A percentile compares a stretch with the other conserved stretches of the same genome.
Conservation (phyloP, 2,329 filamentous ascomycete species). For the Verticillium zaregamsianum region DNA sequence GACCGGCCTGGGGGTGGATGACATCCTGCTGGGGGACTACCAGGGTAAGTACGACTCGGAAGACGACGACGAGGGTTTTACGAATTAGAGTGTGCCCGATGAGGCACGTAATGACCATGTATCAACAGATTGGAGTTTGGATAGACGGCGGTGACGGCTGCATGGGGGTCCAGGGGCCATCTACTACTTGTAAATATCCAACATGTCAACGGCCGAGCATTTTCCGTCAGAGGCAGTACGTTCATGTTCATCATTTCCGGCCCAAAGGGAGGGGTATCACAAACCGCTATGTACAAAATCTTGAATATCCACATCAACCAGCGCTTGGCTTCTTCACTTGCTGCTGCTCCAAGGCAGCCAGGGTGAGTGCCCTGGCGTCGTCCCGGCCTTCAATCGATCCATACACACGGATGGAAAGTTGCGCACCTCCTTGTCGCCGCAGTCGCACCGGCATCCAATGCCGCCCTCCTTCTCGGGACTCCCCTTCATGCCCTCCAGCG, state of each 20-base stretch:
- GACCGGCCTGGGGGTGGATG: slow-evolving; percentile 55
- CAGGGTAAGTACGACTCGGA: slow-evolving; percentile 29
- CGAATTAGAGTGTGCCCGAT: not conserved
- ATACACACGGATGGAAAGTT: slow-evolving; percentile 31
- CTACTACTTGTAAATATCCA: not conserved
- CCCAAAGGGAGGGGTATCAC: not conserved
- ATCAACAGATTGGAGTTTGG: not conserved
- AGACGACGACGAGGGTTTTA: not conserved
- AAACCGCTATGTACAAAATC: not conserved
- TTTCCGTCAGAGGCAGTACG: not conserved
- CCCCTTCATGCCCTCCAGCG: slow-evolving; percentile 22
- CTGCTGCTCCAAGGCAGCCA: slow-evolving; percentile 4
- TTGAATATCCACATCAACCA: not conserved
- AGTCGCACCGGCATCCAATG: slow-evolving; percentile 36
- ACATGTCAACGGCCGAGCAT: too few species aligned
- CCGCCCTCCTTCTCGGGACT: slow-evolving; percentile 27
- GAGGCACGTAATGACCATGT: not conserved
- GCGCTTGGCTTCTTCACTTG: not conserved
- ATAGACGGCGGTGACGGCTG: not conserved
- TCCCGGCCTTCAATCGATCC: slow-evolving; percentile 37
- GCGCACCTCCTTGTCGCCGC: slow-evolving; percentile 25
- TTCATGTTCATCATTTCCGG: not conserved
- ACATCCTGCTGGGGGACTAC: slow-evolving; percentile 72
- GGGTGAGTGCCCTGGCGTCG: slow-evolving; percentile 28
- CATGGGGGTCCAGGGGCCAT: not conserved